phyloP scores from a whole-genome alignment of 441 rosid genomes.

The Populus hybrid region DNA sequence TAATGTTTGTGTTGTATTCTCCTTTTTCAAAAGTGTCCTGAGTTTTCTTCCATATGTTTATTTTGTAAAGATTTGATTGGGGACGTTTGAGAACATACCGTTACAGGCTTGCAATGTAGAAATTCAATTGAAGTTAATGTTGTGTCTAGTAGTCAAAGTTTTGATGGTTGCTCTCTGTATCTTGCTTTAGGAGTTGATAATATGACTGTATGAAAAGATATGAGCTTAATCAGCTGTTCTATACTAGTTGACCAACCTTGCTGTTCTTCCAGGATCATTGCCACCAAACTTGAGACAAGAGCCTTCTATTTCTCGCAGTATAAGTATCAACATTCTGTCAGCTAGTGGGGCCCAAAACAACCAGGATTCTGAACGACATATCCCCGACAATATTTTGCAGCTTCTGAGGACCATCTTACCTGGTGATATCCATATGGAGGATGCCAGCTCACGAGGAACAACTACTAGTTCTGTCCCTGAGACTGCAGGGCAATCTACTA shows the following conservation, averaged over 20 bases:
- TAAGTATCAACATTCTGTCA: slow-evolving; percentile 36
- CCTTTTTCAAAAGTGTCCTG: not conserved
- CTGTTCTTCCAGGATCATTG: slow-evolving; percentile 32
- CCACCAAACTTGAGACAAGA: slow-evolving; percentile 37
- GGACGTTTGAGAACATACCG: not conserved
- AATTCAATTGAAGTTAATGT: not conserved
- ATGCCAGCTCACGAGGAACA: slow-evolving; percentile 30
- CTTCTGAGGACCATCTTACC: slow-evolving; percentile 52
- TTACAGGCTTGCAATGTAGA: not conserved
- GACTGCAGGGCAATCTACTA: slow-evolving; percentile 26
- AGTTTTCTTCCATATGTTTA: not conserved
- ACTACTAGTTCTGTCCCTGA: slow-evolving; percentile 31
- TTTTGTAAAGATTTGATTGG: not conserved
- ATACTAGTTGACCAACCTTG: not conserved
- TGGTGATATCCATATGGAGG: slow-evolving; percentile 49
- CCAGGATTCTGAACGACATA: slow-evolving; percentile 49
- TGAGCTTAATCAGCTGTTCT: too few species aligned
- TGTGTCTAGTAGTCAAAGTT: not conserved
- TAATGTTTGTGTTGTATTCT: not conserved
- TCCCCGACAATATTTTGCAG: slow-evolving; percentile 41
- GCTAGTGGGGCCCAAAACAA: slow-evolving; percentile 38
- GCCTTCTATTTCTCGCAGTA: slow-evolving; percentile 32
- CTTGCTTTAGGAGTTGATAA: slow-evolving; percentile 6
- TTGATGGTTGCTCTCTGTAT: not conserved
- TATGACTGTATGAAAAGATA: not conserved